Evolutionary conservation across 192 early-diverging fungal genomes (phyloP).

Genomic region (Linnemannia schmuckeri): DNA sequence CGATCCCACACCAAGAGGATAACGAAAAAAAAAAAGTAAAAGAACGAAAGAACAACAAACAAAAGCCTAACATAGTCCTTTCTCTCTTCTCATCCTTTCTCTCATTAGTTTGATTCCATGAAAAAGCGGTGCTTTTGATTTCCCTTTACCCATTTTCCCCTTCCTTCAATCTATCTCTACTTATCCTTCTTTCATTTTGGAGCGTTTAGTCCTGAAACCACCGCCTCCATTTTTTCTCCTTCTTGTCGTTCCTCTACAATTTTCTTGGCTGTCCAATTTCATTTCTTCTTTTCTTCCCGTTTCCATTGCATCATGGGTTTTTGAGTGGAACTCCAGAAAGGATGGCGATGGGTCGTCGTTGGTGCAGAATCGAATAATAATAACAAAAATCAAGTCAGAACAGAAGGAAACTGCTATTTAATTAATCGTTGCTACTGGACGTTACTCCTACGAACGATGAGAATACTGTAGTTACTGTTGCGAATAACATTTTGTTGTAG

Average conservation of each 20-base stretch:
- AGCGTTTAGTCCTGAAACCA: slow-evolving; percentile 12
- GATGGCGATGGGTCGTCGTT: not conserved
- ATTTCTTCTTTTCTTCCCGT: too few relatives aligned
- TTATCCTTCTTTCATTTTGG: too few relatives aligned
- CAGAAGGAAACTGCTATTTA: not conserved
- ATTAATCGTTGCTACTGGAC: not conserved
- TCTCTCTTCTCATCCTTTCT: too few relatives aligned
- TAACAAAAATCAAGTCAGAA: not conserved
- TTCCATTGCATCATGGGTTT: not conserved
- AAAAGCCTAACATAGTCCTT: not conserved
- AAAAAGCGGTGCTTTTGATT: not conserved
- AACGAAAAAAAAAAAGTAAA: not conserved
- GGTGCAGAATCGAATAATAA: not conserved
- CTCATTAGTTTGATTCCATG: not conserved
- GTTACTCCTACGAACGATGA: too few relatives aligned
- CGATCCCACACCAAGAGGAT: not conserved
- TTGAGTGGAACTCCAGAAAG: not conserved
- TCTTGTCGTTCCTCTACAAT: not conserved
- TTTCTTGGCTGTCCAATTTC: not conserved
- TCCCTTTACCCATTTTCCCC: not conserved
- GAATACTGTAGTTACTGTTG: too few relatives aligned
- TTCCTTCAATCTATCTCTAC: not conserved
- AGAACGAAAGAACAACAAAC: not conserved
- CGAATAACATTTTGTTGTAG: too few relatives aligned
- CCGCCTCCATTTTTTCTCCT: not conserved